Percentiles rank a stretch among this genome's conserved stretches.
Evolutionary conservation across 306 rosid genomes (phyloP).

Genomic region (Trifolium repens): DNA sequence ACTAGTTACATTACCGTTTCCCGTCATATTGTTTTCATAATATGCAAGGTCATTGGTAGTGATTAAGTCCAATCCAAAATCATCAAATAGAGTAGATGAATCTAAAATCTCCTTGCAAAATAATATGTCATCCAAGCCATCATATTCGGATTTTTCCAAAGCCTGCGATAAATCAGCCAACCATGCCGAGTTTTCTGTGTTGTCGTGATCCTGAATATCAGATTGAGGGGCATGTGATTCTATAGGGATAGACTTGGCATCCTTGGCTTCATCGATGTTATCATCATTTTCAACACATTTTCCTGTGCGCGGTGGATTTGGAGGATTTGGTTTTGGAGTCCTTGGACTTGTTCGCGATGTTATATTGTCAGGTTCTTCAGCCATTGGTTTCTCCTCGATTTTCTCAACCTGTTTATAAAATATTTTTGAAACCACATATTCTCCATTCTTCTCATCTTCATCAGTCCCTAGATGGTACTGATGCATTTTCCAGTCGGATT

Average conservation of each 20-base stretch:
- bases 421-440: conserved; percentile 81
- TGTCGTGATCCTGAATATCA: conserved; percentile 41
- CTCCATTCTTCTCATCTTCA: conserved; percentile 79
- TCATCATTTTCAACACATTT: conserved; percentile 46
- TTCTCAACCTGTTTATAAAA: conserved; percentile 60
- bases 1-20: conserved; percentile 40
- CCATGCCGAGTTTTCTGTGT: conserved; percentile 50
- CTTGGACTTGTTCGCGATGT: conserved; percentile 63
- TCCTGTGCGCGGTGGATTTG: conserved; percentile 64
- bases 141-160: conserved; percentile 46
- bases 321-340: conserved; percentile 73
- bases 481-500: conserved; percentile 85
- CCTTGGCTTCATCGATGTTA: conserved; percentile 56
- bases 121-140: conserved; percentile 60
- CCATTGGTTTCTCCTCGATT: conserved; percentile 46
- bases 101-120: conserved; percentile 72
- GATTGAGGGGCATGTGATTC: conserved; percentile 40
- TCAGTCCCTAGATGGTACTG: conserved; percentile 87
- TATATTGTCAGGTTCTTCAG: conserved; percentile 52
- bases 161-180: conserved; percentile 81
- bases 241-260: conserved; percentile 38
- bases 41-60: conserved; percentile 27
- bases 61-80: conserved; percentile 38
- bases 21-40: conserved; percentile 31
- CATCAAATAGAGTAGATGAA: conserved; percentile 40